A percentile compares a stretch with the other conserved stretches of the same genome.
phyloP scores from a whole-genome alignment of 257 asterid species.

The Handroanthus guayacan region DNA sequence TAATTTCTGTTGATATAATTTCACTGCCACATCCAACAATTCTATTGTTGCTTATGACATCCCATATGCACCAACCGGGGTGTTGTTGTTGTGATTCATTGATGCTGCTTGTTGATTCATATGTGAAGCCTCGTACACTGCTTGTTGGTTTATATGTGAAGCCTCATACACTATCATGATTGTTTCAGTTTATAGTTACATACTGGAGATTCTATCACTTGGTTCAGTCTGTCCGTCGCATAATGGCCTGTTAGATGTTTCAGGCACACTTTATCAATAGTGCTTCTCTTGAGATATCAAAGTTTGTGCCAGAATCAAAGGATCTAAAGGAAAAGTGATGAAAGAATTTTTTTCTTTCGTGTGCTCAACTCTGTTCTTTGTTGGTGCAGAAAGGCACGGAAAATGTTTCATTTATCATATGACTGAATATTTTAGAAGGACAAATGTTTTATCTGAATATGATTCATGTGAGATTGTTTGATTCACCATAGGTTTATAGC shows the following conservation, averaged over 20 bases:
- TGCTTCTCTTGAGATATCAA: too few relatives aligned
- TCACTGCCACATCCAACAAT: not conserved
- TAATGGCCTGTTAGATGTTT: too few relatives aligned
- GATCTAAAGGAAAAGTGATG: too few relatives aligned
- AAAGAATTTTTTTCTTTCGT: too few relatives aligned
- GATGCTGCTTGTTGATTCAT: constrained; percentile 2
- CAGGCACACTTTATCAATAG: too few relatives aligned
- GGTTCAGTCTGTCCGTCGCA: not conserved
- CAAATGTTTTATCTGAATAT: not conserved
- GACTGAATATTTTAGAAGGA: not conserved
- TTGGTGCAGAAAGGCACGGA: too few relatives aligned
- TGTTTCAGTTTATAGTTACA: too few relatives aligned
- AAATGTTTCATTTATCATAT: not conserved
- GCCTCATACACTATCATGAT: too few relatives aligned
- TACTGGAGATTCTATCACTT: not conserved
- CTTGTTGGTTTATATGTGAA: not conserved
- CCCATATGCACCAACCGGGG: not conserved
- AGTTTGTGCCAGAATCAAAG: too few relatives aligned
- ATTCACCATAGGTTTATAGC: constrained; percentile 20
- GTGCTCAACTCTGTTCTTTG: too few relatives aligned
- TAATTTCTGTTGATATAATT: constrained; percentile 4
- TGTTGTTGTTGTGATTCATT: constrained; percentile 2
- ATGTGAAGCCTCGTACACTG: too few relatives aligned
- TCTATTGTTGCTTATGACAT: constrained; percentile 1
- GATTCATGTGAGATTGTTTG: not conserved